phyloP scores from a whole-genome alignment of 257 asterid genomes.

The Solanum gandarillasii region DNA sequence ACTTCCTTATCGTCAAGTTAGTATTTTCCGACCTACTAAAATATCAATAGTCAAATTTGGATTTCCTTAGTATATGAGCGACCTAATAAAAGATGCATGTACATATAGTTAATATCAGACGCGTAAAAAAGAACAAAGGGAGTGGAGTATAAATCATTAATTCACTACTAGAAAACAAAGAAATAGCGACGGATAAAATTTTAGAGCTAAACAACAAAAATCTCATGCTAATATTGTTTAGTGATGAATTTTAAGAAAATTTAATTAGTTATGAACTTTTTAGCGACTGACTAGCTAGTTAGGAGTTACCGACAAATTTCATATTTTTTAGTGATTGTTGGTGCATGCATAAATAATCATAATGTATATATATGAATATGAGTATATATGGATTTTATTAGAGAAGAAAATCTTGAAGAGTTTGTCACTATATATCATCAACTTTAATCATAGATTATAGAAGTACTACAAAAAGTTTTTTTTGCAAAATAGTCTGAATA shows the following conservation, averaged over 20 bases:
- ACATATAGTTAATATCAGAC: background rate
- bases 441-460: background rate
- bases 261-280: no score
- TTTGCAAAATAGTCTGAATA: background rate
- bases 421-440: background rate
- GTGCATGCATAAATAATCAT: background rate
- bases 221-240: background rate
- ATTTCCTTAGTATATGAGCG: background rate
- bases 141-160: background rate
- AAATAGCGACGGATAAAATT: accelerated
- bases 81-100: background rate
- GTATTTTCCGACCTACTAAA: background rate
- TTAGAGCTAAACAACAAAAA: background rate
- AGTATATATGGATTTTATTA: background rate
- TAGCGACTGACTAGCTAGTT: background rate
- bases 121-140: background rate
- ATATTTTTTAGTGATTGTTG: background rate
- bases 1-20: background rate
- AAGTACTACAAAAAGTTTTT: background rate
- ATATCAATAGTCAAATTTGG: background rate
- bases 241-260: background rate
- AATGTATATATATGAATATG: background rate
- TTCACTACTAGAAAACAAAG: background rate
- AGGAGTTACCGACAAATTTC: background rate
- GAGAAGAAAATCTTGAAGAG: background rate